A percentile compares a stretch with the other conserved stretches of the same genome.
Evolutionary conservation across 208 protist genomes (phyloP).

Genomic region (Porcisia deanei): DNA sequence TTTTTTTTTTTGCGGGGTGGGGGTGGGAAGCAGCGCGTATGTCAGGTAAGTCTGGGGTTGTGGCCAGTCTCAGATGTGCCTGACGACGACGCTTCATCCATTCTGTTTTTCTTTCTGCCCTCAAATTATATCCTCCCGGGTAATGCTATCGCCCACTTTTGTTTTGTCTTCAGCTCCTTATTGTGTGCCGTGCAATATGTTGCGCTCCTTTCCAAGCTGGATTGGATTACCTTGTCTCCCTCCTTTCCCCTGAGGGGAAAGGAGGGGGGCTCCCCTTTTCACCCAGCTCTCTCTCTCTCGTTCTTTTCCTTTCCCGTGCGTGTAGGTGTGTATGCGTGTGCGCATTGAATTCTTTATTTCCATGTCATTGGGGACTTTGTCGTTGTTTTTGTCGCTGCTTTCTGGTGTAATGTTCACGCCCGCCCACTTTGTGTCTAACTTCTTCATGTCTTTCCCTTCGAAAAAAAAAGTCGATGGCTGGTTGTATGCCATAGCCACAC

Average conservation of each 20-base stretch:
- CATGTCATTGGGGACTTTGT: too few species aligned
- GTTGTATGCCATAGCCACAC: background rate
- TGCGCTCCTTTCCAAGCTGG: background rate
- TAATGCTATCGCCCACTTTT: background rate
- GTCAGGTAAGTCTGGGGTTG: background rate
- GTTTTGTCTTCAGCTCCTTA: background rate
- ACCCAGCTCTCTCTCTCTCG: too few species aligned
- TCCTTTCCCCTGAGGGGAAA: too few species aligned
- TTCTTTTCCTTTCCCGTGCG: too few species aligned
- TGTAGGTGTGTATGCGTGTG: too few species aligned
- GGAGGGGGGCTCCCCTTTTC: too few species aligned
- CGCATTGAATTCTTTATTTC: too few species aligned
- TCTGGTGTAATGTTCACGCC: too few species aligned
- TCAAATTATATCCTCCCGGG: background rate
- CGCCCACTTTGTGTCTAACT: too few species aligned
- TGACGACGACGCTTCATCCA: background rate
- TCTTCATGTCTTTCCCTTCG: background rate
- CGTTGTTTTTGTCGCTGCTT: too few species aligned
- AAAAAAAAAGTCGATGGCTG: background rate
- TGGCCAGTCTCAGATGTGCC: background rate
- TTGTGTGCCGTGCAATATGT: background rate
- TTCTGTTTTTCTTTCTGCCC: background rate
- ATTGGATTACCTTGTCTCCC: too few species aligned
- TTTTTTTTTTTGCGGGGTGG: background rate
- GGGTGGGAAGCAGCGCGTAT: background rate